Evolutionary conservation across 306 rosid genomes (phyloP).

Genomic region (Corylus americana): DNA sequence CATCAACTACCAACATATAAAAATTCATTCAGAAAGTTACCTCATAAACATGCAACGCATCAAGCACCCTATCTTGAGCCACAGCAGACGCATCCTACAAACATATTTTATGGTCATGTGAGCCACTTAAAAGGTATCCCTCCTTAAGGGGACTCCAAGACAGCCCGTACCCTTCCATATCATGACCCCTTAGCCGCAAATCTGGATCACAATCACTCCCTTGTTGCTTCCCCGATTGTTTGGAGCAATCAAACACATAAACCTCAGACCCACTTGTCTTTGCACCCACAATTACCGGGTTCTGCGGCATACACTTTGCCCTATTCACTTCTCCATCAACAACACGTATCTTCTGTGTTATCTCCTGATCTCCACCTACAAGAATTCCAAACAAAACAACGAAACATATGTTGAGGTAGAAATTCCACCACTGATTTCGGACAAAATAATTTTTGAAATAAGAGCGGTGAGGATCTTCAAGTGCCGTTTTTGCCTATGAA

Average conservation of each 20-base stretch:
- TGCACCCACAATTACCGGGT: constrained; percentile 57
- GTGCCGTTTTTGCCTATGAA: too few relatives aligned
- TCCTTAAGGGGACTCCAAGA: too few relatives aligned
- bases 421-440: background rate
- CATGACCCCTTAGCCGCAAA: too few relatives aligned
- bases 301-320: constrained; percentile 88
- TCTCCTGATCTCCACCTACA: too few relatives aligned
- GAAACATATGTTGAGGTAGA: background rate
- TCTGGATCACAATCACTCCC: constrained; percentile 10
- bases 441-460: too few relatives aligned
- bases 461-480: too few relatives aligned
- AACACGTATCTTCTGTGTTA: constrained; percentile 27
- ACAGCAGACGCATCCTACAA: too few relatives aligned
- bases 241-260: constrained; percentile 65
- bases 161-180: too few relatives aligned
- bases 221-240: constrained; percentile 37
- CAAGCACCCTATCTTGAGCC: constrained; percentile 36
- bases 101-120: too few relatives aligned
- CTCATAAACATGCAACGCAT: constrained; percentile 70
- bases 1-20: background rate
- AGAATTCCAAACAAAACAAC: too few relatives aligned
- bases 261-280: constrained; percentile 82
- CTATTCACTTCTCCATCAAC: constrained; percentile 92
- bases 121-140: too few relatives aligned
- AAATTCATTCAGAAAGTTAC: constrained; percentile 34